Evolutionary conservation across 2,329 filamentous ascomycete genomes (phyloP).

Genomic region (Colletotrichum orbiculare): DNA sequence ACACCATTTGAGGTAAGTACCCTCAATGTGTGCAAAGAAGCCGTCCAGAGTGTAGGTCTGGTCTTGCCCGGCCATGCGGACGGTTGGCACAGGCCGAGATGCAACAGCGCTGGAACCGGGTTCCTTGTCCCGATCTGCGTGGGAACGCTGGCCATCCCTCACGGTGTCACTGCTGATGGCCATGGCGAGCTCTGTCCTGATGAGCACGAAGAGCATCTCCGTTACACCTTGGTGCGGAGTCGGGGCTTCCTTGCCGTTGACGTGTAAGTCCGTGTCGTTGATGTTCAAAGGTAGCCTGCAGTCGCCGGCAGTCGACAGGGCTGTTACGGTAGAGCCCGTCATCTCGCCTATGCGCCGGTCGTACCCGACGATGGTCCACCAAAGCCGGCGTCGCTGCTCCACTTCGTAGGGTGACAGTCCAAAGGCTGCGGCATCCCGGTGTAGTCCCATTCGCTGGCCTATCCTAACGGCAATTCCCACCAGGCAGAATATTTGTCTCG

Average conservation of each 20-base stretch:
- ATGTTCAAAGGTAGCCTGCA: slow-evolving; percentile 70
- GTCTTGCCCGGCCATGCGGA: slow-evolving; percentile 62
- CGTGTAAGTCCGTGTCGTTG: slow-evolving; percentile 69
- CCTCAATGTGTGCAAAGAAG: slow-evolving; percentile 66
- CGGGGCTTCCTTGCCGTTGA: slow-evolving; percentile 66
- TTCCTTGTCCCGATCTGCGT: slow-evolving; percentile 42
- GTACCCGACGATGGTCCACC: slow-evolving; percentile 78
- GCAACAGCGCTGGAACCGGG: slow-evolving; percentile 40
- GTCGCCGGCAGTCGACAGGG: slow-evolving; percentile 63
- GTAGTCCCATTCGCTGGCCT: slow-evolving; percentile 75
- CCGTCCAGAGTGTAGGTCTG: slow-evolving; percentile 62
- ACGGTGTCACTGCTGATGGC: slow-evolving; percentile 61
- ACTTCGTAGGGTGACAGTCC: slow-evolving; percentile 68
- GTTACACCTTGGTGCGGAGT: slow-evolving; percentile 62
- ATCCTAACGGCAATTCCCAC: slow-evolving; percentile 75
- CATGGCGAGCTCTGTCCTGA: slow-evolving; percentile 67
- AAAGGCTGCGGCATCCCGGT: slow-evolving; percentile 68
- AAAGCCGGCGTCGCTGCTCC: slow-evolving; percentile 77
- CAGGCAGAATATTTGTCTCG: slow-evolving; percentile 69
- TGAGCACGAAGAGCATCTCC: slow-evolving; percentile 70
- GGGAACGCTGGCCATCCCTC: slow-evolving; percentile 44
- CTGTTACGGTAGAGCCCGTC: slow-evolving; percentile 67
- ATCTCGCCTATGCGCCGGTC: slow-evolving; percentile 77
- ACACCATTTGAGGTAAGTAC: slow-evolving; percentile 65
- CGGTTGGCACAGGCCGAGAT: slow-evolving; percentile 47